Evolutionary conservation across 345 rosid genomes (phyloP).

Genomic region (Lepidium africanum): DNA sequence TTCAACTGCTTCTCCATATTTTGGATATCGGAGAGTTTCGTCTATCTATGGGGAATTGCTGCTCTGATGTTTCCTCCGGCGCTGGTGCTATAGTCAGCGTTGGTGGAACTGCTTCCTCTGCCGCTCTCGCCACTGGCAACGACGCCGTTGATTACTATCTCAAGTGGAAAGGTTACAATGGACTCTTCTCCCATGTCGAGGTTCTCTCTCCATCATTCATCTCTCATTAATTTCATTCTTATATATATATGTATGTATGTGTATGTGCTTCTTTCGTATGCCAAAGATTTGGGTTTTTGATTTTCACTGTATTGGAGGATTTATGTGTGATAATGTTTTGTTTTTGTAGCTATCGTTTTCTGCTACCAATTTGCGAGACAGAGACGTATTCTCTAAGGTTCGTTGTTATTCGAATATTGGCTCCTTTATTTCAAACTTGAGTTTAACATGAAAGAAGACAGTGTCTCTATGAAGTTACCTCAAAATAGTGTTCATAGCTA

Average conservation of each 20-base stretch:
- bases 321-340: not conserved
- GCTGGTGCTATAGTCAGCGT: conserved; percentile 56
- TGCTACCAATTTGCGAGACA: conserved; percentile 65
- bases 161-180: conserved; percentile 39
- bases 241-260: no score
- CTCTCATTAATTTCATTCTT: not conserved
- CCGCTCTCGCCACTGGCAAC: conserved; percentile 6
- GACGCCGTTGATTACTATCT: conserved; percentile 69
- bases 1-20: not conserved
- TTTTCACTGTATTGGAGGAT: not conserved
- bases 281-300: not conserved
- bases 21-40: not conserved
- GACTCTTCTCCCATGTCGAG: conserved; percentile 66
- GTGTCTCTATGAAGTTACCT: not conserved
- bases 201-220: conserved; percentile 25
- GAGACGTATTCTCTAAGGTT: conserved; percentile 79
- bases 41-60: conserved; percentile 52
- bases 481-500: not conserved
- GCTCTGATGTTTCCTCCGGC: conserved; percentile 48
- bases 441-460: not conserved
- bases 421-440: not conserved
- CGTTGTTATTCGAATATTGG: not conserved
- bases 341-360: conserved; percentile 60
- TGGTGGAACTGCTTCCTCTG: conserved; percentile 23
- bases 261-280: not conserved